Conservation (phyloP, 345 rosid genomes). For the Brassica carinata region DNA sequence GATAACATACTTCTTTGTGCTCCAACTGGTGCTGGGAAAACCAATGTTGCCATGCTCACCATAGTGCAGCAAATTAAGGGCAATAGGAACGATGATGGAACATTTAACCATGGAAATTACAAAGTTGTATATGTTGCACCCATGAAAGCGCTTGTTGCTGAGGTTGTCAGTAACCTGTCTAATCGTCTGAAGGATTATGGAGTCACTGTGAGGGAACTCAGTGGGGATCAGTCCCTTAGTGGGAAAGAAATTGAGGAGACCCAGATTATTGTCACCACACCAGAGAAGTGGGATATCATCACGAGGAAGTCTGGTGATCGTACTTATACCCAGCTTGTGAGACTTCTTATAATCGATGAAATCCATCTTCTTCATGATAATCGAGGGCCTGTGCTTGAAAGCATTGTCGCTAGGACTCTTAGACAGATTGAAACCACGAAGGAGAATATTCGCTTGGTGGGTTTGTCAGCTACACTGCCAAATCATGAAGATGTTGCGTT, state of each 20-base stretch:
- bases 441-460: slow-evolving; percentile 92
- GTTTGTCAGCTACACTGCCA: slow-evolving; percentile 93
- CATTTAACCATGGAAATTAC: slow-evolving; percentile 69
- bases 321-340: slow-evolving; percentile 91
- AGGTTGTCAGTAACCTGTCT: slow-evolving; percentile 89
- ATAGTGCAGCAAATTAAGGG: slow-evolving; percentile 87
- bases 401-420: slow-evolving; percentile 95
- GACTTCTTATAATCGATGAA: slow-evolving; percentile 89
- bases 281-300: slow-evolving; percentile 98
- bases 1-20: slow-evolving; percentile 93
- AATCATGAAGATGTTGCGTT: slow-evolving; percentile 93
- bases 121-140: slow-evolving; percentile 99
- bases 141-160: slow-evolving; percentile 98
- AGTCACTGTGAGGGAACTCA: slow-evolving; percentile 80
- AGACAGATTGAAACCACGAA: slow-evolving; percentile 92
- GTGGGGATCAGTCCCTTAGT: slow-evolving; percentile 91
- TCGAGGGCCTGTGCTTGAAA: slow-evolving; percentile 98
- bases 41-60: slow-evolving; percentile 93
- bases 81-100: slow-evolving; percentile 64
- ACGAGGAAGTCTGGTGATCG: slow-evolving; percentile 99
- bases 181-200: slow-evolving; percentile 73
- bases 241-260: slow-evolving; percentile 97
- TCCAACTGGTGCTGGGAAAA: slow-evolving; percentile 98
- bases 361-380: slow-evolving; percentile 98
- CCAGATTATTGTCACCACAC: slow-evolving; percentile 94